Percentiles rank a stretch among this genome's conserved stretches.
Evolutionary conservation across 768 basidiomycete genomes (phyloP).

Genomic region (Hortiboletus campestris): DNA sequence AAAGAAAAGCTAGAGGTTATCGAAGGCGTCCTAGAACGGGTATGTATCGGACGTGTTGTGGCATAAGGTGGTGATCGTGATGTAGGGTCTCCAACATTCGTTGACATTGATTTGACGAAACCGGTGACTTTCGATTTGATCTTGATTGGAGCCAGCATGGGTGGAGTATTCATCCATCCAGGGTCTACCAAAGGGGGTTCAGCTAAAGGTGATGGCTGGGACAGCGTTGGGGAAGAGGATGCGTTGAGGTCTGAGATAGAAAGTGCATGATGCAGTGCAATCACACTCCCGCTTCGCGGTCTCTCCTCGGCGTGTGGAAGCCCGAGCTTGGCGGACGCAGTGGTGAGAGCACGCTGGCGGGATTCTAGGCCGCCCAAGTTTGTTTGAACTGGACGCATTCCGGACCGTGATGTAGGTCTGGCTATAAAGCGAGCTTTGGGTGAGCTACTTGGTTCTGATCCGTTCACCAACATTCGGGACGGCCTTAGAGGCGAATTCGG

Average conservation of each 20-base stretch:
- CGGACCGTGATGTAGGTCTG: conserved; percentile 32
- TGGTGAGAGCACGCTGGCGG: conserved; percentile 33
- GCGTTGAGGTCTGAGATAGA: conserved; percentile 22
- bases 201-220: conserved; percentile 16
- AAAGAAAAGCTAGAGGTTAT: conserved; percentile 27
- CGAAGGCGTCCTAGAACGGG: conserved; percentile 30
- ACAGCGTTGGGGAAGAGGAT: conserved; percentile 11
- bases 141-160: conserved; percentile 29
- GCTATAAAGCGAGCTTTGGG: conserved; percentile 26
- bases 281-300: conserved; percentile 31
- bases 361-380: conserved; percentile 18
- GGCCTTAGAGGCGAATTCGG: conserved; percentile 39
- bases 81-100: conserved; percentile 25
- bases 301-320: conserved; percentile 32
- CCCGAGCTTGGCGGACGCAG: conserved; percentile 22
- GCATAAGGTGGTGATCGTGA: conserved; percentile 39
- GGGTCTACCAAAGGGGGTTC: conserved; percentile 13
- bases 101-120: conserved; percentile 37
- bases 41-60: conserved; percentile 30
- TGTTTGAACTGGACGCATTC: conserved; percentile 6
- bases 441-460: conserved; percentile 24
- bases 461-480: conserved; percentile 35
- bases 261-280: conserved; percentile 25
- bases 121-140: conserved; percentile 65
- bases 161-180: conserved; percentile 17